Conservation (phyloP, 1,284 basidiomycete species). For the Afroboletus lepidellus region DNA sequence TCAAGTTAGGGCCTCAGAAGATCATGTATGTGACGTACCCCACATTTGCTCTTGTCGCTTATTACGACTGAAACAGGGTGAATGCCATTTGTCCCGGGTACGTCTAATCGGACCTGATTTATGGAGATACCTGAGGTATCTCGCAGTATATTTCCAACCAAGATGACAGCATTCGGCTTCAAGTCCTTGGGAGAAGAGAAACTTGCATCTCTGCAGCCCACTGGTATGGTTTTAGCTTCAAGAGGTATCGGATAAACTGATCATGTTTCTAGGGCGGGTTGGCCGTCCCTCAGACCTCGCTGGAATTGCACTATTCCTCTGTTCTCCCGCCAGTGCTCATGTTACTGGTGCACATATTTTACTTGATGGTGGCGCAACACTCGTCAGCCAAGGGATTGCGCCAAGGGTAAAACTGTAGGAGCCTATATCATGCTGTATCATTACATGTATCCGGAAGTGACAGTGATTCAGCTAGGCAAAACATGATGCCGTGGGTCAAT, state of each 20-base stretch:
- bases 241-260: neutral
- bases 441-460: neutral
- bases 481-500: neutral
- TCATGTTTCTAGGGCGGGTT: constrained; percentile 51
- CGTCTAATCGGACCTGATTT: constrained; percentile 4
- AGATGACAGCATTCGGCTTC: constrained; percentile 83
- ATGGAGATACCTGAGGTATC: constrained; percentile 2
- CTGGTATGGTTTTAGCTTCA: constrained; percentile 44
- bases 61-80: constrained; percentile 48
- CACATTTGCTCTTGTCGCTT: neutral
- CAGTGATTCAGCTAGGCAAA: neutral
- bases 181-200: constrained; percentile 54
- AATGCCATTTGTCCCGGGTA: constrained; percentile 84
- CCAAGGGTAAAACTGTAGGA: constrained; percentile 42
- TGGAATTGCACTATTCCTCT: constrained; percentile 72
- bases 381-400: constrained; percentile 27
- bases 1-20: constrained; percentile 59
- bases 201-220: constrained; percentile 56
- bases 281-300: constrained; percentile 74
- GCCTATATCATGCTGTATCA: neutral
- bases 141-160: constrained; percentile 74
- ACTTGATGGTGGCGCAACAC: constrained; percentile 58
- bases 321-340: constrained; percentile 69
- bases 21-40: constrained; percentile 56
- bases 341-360: constrained; percentile 72